Evolutionary conservation across 2,329 filamentous ascomycete genomes (phyloP).

Genomic region (Aspergillus sp.): DNA sequence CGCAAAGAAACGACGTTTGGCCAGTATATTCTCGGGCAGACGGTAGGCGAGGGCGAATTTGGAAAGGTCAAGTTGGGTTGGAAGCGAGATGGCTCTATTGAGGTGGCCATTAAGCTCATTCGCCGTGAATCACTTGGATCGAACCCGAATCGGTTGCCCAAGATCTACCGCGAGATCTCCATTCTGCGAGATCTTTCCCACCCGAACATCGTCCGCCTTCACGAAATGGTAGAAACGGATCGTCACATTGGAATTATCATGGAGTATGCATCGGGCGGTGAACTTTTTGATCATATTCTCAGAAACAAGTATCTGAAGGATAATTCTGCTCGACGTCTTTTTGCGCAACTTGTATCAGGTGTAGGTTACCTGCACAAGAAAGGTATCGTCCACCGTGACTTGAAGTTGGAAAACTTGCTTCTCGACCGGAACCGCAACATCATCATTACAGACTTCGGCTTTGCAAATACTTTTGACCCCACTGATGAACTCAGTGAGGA

Average conservation of each 20-base stretch:
- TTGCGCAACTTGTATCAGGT: slow-evolving; percentile 92
- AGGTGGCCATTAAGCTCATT: slow-evolving; percentile 98
- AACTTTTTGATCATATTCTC: slow-evolving; percentile 97
- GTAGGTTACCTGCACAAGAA: slow-evolving; percentile 98
- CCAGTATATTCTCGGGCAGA: slow-evolving; percentile 93
- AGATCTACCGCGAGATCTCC: slow-evolving; percentile 95
- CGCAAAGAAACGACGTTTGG: slow-evolving; percentile 86
- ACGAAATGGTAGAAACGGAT: slow-evolving; percentile 98
- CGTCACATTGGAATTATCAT: slow-evolving; percentile 97
- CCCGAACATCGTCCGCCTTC: slow-evolving; percentile 92
- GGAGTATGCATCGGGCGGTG: slow-evolving; percentile 95
- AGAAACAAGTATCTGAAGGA: slow-evolving; percentile 97
- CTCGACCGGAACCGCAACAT: slow-evolving; percentile 97
- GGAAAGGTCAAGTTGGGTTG: slow-evolving; percentile 98
- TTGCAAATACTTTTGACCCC: slow-evolving; percentile 95
- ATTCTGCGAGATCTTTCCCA: slow-evolving; percentile 87
- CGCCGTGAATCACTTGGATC: slow-evolving; percentile 84
- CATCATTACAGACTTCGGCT: slow-evolving; percentile 99
- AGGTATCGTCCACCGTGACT: slow-evolving; percentile 93
- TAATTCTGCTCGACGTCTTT: slow-evolving; percentile 81
- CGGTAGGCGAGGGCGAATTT: slow-evolving; percentile 95
- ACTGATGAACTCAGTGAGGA: slow-evolving; percentile 84
- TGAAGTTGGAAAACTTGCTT: slow-evolving; percentile 94
- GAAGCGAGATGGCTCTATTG: slow-evolving; percentile 91
- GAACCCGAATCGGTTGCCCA: slow-evolving; percentile 85